Evolutionary conservation across 352 stramenopile genomes (phyloP).

Genomic region (Phytophthora sojae): DNA sequence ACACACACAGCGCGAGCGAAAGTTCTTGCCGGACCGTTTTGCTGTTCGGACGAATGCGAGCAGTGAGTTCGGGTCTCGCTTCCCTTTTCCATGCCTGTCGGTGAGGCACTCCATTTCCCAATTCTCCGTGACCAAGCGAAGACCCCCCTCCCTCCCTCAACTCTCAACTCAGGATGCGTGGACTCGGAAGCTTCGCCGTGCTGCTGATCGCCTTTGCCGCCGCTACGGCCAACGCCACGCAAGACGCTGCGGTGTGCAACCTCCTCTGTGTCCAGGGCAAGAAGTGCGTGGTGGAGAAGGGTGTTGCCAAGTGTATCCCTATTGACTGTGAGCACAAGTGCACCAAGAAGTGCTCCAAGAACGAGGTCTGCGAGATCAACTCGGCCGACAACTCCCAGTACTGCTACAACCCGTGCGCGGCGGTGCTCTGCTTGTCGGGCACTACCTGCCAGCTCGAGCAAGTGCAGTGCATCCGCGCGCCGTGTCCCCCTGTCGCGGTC

Average conservation of each 20-base stretch:
- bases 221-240: not conserved
- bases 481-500: slow-evolving; percentile 23
- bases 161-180: slow-evolving; percentile 18
- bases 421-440: slow-evolving; percentile 23
- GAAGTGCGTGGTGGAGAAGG: slow-evolving; percentile 24
- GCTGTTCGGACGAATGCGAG: slow-evolving; percentile 10
- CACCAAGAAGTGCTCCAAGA: slow-evolving; percentile 26
- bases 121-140: slow-evolving; percentile 8
- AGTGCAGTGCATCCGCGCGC: slow-evolving; percentile 33
- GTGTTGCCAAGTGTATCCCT: slow-evolving; percentile 23
- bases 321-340: slow-evolving; percentile 9
- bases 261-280: slow-evolving; percentile 10
- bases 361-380: slow-evolving; percentile 33
- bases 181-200: not conserved
- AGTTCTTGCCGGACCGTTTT: too few species aligned
- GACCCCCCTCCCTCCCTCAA: not conserved
- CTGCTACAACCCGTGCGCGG: slow-evolving; percentile 32
- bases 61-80: too few species aligned
- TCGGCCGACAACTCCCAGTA: slow-evolving; percentile 21
- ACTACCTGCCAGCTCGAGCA: slow-evolving; percentile 27
- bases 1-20: too few species aligned
- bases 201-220: slow-evolving; percentile 13
- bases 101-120: slow-evolving; percentile 14
- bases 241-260: slow-evolving; percentile 16
- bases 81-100: not conserved